A percentile compares a stretch with the other conserved stretches of the same genome.
These are phyloP conservation scores for Russula sp. DNA, from an alignment of 768 basidiomycete genomes.

Conservation along the genomic window DNA sequence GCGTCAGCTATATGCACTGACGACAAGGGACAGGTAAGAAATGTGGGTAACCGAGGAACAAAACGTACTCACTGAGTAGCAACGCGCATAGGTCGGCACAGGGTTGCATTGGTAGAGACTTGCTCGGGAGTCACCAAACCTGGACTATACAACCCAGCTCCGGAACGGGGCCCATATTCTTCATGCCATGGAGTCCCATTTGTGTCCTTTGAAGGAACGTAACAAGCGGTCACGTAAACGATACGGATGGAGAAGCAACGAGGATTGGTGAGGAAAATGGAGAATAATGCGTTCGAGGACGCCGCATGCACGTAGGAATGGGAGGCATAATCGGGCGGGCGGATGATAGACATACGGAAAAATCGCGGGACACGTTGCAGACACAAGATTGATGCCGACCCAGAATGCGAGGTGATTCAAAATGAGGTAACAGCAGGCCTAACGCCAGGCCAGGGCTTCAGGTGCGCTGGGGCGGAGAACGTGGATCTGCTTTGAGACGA, in stretches of 20 bases:
- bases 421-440: constrained; percentile 15
- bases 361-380: not conserved
- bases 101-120: not conserved
- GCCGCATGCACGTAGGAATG: not conserved
- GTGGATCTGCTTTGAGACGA: constrained; percentile 7
- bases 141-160: not conserved
- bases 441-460: constrained; percentile 14
- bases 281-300: not conserved
- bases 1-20: not conserved
- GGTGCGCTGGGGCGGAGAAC: constrained; percentile 9
- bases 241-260: not conserved
- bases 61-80: constrained; percentile 1
- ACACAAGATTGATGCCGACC: constrained; percentile 3
- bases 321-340: not conserved
- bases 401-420: not conserved
- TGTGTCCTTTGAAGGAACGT: not conserved
- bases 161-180: not conserved
- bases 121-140: not conserved
- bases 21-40: not conserved
- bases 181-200: constrained; percentile 9
- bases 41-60: not conserved
- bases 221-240: constrained; percentile 5
- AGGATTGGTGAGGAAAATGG: not conserved
- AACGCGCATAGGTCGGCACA: not conserved
- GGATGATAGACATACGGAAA: constrained; percentile 2